A percentile compares a stretch with the other conserved stretches of the same genome.
phyloP scores from a whole-genome alignment of 2,329 filamentous ascomycete genomes.

The Shiraia bambusicola region DNA sequence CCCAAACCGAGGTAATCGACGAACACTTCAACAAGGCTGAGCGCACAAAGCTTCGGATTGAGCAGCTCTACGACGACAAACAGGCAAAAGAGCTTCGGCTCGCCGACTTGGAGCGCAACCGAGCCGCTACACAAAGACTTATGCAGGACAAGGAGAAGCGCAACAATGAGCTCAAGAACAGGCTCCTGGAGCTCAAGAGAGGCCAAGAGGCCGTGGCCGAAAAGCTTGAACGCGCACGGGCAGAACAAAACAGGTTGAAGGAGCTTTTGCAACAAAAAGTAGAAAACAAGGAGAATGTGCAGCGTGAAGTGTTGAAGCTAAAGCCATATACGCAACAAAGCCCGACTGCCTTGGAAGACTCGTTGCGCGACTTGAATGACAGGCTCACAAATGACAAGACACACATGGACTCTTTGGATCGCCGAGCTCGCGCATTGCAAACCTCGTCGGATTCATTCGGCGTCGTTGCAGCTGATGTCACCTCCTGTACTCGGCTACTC shows the following conservation, averaged over 20 bases:
- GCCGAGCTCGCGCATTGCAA: conserved; percentile 83
- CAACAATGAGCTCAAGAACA: conserved; percentile 84
- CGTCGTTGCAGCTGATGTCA: conserved; percentile 81
- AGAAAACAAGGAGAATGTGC: conserved; percentile 67
- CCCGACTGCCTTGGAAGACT: conserved; percentile 77
- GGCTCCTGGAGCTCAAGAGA: conserved; percentile 75
- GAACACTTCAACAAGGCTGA: conserved; percentile 92
- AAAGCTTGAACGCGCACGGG: conserved; percentile 78
- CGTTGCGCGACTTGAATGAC: conserved; percentile 77
- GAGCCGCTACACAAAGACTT: conserved; percentile 76
- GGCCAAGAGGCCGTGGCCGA: conserved; percentile 82
- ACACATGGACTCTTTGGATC: conserved; percentile 85
- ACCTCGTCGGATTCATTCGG: conserved; percentile 89
- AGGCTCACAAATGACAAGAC: conserved; percentile 75
- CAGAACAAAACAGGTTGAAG: conserved; percentile 76
- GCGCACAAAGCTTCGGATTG: conserved; percentile 81
- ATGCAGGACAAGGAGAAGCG: conserved; percentile 81
- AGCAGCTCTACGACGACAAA: conserved; percentile 81
- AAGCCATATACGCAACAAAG: conserved; percentile 91
- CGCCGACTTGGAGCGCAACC: conserved; percentile 76
- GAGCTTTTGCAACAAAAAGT: conserved; percentile 70
- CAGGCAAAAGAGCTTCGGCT: conserved; percentile 80
- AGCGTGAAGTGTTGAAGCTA: conserved; percentile 85
- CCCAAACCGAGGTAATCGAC: conserved; percentile 85
- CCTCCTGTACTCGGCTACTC: conserved; percentile 82